Evolutionary conservation across 2,329 filamentous ascomycete genomes (phyloP).

Genomic region (Dissoconium aciculare): DNA sequence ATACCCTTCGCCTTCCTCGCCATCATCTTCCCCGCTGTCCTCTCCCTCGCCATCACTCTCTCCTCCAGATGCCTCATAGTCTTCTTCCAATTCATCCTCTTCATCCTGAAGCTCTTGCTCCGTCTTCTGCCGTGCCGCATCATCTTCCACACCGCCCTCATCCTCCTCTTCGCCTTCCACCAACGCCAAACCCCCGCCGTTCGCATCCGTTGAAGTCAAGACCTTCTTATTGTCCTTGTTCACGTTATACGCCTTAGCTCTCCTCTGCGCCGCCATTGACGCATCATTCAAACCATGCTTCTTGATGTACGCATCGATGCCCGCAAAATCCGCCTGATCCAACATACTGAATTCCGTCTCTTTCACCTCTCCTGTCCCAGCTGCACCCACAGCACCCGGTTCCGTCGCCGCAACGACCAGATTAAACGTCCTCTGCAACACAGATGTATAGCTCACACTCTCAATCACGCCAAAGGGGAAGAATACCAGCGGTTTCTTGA

Average conservation of each 20-base stretch:
- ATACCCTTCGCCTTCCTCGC: constrained; percentile 11
- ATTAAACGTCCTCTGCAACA: constrained; percentile 52
- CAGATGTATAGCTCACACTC: constrained; percentile 47
- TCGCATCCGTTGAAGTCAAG: neutral
- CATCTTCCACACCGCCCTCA: constrained; percentile 13
- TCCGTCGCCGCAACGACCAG: constrained; percentile 36
- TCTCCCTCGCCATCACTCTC: constrained; percentile 23
- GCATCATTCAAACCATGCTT: constrained; percentile 47
- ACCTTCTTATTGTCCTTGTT: constrained; percentile 24
- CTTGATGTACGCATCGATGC: constrained; percentile 49
- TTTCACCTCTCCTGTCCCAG: constrained; percentile 26
- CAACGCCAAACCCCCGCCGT: constrained; percentile 14
- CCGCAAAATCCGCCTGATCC: constrained; percentile 47
- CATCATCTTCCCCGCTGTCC: constrained; percentile 18
- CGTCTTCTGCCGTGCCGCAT: constrained; percentile 19
- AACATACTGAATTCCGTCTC: constrained; percentile 52
- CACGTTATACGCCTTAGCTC: constrained; percentile 45
- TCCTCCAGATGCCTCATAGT: constrained; percentile 21
- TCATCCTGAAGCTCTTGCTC: constrained; percentile 22
- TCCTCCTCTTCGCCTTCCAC: constrained; percentile 9
- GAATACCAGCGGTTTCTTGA: constrained; percentile 50
- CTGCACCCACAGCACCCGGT: constrained; percentile 5
- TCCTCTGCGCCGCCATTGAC: constrained; percentile 44
- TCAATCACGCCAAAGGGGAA: constrained; percentile 46
- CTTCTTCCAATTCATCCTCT: constrained; percentile 23